phyloP scores from a whole-genome alignment of 164 flowering plant genomes.

The Sedum album region DNA sequence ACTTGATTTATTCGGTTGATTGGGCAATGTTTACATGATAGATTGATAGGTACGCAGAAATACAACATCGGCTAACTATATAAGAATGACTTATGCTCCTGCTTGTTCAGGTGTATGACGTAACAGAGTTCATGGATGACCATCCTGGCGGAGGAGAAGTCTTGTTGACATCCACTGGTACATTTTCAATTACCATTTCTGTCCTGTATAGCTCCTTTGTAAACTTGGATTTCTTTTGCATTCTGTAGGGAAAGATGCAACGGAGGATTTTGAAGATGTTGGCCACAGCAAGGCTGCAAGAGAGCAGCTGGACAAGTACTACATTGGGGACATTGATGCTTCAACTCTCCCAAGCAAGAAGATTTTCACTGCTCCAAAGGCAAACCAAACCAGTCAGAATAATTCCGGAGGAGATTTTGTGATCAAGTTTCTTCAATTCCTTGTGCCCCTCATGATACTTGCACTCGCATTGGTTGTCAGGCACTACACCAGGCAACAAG shows the following conservation, averaged over 20 bases:
- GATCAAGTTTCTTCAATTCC: constrained; percentile 20
- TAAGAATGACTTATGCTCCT: neutral
- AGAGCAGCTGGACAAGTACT: constrained; percentile 26
- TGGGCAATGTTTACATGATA: neutral
- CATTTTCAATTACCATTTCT: neutral
- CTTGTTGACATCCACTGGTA: constrained; percentile 30
- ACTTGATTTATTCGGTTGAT: too few species aligned
- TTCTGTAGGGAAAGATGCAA: constrained; percentile 33
- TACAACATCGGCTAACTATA: neutral
- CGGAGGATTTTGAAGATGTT: constrained; percentile 32
- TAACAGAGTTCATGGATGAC: constrained; percentile 35
- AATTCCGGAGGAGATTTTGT: constrained; percentile 9
- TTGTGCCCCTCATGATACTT: constrained; percentile 28
- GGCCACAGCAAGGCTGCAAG: constrained; percentile 36
- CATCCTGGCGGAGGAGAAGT: constrained; percentile 55
- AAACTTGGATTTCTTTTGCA: neutral
- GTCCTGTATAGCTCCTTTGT: neutral
- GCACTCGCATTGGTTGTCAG: constrained; percentile 24
- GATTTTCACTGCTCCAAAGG: constrained; percentile 2
- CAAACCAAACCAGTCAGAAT: neutral
- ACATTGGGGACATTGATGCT: constrained; percentile 26
- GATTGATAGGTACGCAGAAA: too few species aligned
- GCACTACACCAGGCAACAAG: constrained; percentile 13
- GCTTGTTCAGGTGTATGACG: constrained; percentile 33
- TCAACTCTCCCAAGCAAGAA: constrained; percentile 17